Conservation (phyloP, 2,329 filamentous ascomycete species). For the Aspergillus aculeatus region DNA sequence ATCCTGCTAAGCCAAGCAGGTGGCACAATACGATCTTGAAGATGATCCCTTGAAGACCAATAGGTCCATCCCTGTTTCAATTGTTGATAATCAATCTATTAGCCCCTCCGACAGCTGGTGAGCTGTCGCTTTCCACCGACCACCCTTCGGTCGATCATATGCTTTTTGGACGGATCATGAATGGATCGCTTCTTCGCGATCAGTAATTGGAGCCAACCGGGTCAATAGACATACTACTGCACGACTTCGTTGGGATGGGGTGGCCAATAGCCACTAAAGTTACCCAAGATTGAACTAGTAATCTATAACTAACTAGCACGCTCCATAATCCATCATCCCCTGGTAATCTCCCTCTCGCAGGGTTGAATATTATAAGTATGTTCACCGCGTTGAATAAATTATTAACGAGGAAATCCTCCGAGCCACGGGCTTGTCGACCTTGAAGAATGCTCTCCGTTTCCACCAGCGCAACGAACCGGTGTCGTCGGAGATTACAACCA, state of each 20-base stretch:
- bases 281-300: not conserved
- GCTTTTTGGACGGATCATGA: constrained; percentile 21
- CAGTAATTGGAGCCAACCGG: constrained; percentile 17
- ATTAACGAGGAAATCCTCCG: not conserved
- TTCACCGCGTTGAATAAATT: not conserved
- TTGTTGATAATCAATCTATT: constrained; percentile 8
- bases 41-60: not conserved
- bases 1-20: not conserved
- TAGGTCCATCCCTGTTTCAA: not conserved
- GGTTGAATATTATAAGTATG: not conserved
- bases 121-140: constrained; percentile 20
- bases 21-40: not conserved
- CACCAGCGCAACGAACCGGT: not conserved
- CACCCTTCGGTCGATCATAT: constrained; percentile 20
- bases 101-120: constrained; percentile 13
- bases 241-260: constrained; percentile 18
- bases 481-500: not conserved
- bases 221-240: constrained; percentile 18
- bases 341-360: not conserved
- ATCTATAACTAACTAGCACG: not conserved
- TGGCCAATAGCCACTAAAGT: not conserved
- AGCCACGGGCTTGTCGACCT: not conserved
- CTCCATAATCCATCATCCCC: not conserved
- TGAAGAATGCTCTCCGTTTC: not conserved
- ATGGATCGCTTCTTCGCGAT: constrained; percentile 13